phyloP scores from a whole-genome alignment of 345 rosid species.

The Moricandia arvensis region DNA sequence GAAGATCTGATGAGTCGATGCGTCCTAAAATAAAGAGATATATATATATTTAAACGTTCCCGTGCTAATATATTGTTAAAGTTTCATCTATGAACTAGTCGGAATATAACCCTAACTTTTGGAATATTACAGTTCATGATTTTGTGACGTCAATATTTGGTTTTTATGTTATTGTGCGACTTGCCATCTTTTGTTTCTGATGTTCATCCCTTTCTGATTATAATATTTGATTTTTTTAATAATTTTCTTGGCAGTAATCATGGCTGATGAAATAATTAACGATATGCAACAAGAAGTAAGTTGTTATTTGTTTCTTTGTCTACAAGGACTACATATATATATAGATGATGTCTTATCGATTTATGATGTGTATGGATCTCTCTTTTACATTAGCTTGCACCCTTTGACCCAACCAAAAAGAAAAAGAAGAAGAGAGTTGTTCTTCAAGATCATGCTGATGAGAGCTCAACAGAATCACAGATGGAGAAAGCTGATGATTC shows the following conservation, averaged over 20 bases:
- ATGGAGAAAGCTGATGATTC: conserved; percentile 66
- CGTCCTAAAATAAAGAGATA: background rate
- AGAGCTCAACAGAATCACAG: conserved; percentile 62
- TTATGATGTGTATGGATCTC: background rate
- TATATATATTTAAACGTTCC: background rate
- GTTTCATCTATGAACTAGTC: background rate
- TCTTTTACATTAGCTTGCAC: conserved; percentile 51
- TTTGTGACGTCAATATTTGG: no score
- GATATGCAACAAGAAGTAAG: conserved; percentile 35
- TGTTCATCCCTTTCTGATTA: background rate
- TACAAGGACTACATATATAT: no score
- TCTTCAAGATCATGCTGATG: conserved; percentile 53
- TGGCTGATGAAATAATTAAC: conserved; percentile 35
- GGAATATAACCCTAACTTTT: background rate
- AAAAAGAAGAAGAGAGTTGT: conserved; percentile 92
- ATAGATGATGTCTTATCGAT: background rate
- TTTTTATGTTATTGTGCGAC: no score
- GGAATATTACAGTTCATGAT: no score
- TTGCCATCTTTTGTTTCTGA: no score
- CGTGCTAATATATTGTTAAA: background rate
- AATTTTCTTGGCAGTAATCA: conserved; percentile 27
- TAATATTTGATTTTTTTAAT: background rate
- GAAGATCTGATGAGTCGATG: background rate
- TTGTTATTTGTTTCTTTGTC: background rate
- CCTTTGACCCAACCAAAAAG: conserved; percentile 91